Percentiles rank a stretch among this genome's conserved stretches.
phyloP scores from a whole-genome alignment of 257 asterid species.

The Prunella vulgaris region DNA sequence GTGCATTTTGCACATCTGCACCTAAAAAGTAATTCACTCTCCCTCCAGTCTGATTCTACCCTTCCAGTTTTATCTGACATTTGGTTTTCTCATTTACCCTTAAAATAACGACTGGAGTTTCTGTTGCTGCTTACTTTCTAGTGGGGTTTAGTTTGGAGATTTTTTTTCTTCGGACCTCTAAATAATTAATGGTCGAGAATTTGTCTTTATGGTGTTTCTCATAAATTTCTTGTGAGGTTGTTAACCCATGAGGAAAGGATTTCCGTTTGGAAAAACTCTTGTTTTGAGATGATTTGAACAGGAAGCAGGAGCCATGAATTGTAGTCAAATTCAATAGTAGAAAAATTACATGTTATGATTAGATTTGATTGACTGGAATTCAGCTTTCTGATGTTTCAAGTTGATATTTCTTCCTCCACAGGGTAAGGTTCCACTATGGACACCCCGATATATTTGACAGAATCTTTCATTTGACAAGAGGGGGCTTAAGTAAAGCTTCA shows the following conservation, averaged over 20 bases:
- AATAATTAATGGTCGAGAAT: too few species aligned
- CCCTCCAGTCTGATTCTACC: too few species aligned
- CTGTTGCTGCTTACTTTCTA: neutral
- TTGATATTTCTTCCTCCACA: neutral
- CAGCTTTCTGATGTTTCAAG: conserved; percentile 12
- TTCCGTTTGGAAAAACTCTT: neutral
- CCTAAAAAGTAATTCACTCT: too few species aligned
- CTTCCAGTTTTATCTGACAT: too few species aligned
- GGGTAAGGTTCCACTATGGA: conserved; percentile 30
- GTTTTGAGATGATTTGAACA: neutral
- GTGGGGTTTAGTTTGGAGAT: neutral
- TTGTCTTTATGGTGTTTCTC: too few species aligned
- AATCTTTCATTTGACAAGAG: conserved; percentile 28
- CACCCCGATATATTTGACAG: conserved; percentile 29
- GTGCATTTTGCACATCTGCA: too few species aligned
- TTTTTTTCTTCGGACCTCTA: too few species aligned
- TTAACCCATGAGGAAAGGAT: neutral
- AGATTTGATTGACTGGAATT: neutral
- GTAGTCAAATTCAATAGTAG: neutral
- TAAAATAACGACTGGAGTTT: too few species aligned
- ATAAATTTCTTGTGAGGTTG: neutral
- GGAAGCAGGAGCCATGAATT: neutral
- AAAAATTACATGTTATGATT: neutral
- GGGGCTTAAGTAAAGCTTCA: conserved; percentile 27
- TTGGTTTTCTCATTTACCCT: too few species aligned